These are phyloP conservation scores for Saccharomyces hybrid DNA, from an alignment of 1,139 yeast species.

Conservation along the genomic window DNA sequence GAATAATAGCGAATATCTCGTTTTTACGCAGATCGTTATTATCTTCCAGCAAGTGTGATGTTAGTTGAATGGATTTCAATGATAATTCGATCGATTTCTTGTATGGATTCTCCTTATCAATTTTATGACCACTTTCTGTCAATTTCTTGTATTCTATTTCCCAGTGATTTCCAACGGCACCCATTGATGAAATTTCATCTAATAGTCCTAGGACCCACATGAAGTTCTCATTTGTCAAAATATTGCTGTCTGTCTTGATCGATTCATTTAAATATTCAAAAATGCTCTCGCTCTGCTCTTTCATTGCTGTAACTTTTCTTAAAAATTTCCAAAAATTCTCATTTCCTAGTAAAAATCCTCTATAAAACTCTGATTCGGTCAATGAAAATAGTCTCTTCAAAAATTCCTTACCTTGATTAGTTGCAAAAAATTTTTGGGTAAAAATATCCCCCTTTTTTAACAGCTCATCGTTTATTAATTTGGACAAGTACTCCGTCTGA, in stretches of 20 bases:
- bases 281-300: constrained; percentile 44
- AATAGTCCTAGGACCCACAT: constrained; percentile 60
- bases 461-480: constrained; percentile 22
- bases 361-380: constrained; percentile 45
- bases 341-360: constrained; percentile 36
- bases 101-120: constrained; percentile 42
- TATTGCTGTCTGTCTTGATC: constrained; percentile 35
- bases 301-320: constrained; percentile 50
- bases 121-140: constrained; percentile 38
- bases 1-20: constrained; percentile 42
- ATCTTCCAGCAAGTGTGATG: constrained; percentile 40
- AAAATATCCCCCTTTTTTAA: constrained; percentile 20
- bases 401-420: constrained; percentile 43
- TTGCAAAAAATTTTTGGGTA: constrained; percentile 26
- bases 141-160: constrained; percentile 53
- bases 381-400: constrained; percentile 49
- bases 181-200: constrained; percentile 77
- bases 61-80: constrained; percentile 53
- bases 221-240: constrained; percentile 45
- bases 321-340: constrained; percentile 61
- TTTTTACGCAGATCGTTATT: constrained; percentile 23
- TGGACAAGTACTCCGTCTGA: not conserved
- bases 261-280: constrained; percentile 44
- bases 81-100: constrained; percentile 52
- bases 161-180: constrained; percentile 72